phyloP scores from a whole-genome alignment of 2,329 filamentous ascomycete genomes.

The Ophiosphaerella herpotricha region DNA sequence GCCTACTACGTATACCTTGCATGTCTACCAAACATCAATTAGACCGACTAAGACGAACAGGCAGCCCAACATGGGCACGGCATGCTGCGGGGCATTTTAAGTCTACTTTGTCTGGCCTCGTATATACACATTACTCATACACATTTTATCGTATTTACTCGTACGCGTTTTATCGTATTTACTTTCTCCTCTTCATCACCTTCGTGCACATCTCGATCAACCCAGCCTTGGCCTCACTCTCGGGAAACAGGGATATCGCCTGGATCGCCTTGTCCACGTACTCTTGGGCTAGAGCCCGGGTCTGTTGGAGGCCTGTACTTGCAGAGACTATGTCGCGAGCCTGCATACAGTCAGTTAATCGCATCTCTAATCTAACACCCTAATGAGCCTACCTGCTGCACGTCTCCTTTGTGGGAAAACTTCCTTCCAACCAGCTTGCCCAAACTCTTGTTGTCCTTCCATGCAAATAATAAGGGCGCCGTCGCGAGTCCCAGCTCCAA shows the following conservation, averaged over 20 bases:
- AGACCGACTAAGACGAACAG: too few species aligned
- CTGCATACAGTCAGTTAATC: constrained; percentile 52
- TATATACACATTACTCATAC: constrained; percentile 6
- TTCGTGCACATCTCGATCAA: constrained; percentile 93
- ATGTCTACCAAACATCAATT: too few species aligned
- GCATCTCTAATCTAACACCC: too few species aligned
- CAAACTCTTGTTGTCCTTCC: constrained; percentile 84
- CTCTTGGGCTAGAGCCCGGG: constrained; percentile 83
- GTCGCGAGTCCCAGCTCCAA: constrained; percentile 91
- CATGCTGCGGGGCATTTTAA: too few species aligned
- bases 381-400: constrained; percentile 68
- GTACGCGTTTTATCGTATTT: constrained; percentile 30
- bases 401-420: constrained; percentile 82
- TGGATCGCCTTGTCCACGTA: constrained; percentile 87
- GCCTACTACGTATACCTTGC: too few species aligned
- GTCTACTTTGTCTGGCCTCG: too few species aligned
- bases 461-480: constrained; percentile 91
- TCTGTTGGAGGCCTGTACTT: constrained; percentile 90
- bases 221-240: constrained; percentile 92
- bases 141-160: constrained; percentile 57
- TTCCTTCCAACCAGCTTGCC: constrained; percentile 90
- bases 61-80: too few species aligned
- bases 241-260: constrained; percentile 82
- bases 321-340: constrained; percentile 82
- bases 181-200: constrained; percentile 87